A percentile compares a stretch with the other conserved stretches of the same genome.
Evolutionary conservation across 768 basidiomycete species (phyloP).

Genomic region (Boletus sensibilis): DNA sequence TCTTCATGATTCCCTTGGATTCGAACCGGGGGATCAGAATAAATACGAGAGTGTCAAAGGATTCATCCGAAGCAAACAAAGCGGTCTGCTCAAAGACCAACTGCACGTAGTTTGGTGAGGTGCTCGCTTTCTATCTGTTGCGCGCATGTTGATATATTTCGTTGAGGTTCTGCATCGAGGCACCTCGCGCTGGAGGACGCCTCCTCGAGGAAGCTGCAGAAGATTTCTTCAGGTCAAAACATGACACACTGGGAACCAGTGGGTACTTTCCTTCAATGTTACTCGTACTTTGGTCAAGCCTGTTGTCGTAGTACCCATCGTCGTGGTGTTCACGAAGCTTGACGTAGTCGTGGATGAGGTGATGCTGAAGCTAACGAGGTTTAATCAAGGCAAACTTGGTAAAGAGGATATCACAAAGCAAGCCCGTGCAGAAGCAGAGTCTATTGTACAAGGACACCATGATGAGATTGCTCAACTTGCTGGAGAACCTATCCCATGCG

Average conservation of each 20-base stretch:
- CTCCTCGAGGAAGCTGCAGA: background rate
- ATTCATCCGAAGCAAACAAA: background rate
- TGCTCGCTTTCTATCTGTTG: background rate
- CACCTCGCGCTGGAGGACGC: background rate
- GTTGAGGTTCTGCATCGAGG: background rate
- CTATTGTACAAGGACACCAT: background rate
- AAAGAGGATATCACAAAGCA: background rate
- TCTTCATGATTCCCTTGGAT: conserved; percentile 3
- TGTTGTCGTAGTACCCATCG: background rate
- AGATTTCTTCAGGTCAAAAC: background rate
- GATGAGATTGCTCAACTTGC: background rate
- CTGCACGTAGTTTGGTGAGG: conserved; percentile 1
- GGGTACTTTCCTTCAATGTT: background rate
- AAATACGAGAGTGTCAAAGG: background rate
- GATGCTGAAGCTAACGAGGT: background rate
- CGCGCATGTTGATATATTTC: background rate
- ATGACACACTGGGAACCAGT: background rate
- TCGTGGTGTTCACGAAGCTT: background rate
- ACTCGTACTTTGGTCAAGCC: background rate
- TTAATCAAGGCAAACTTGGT: background rate
- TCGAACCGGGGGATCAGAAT: background rate
- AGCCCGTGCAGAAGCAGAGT: background rate
- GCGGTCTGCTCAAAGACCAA: background rate
- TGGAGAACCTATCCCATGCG: background rate
- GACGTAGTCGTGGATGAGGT: background rate